A percentile compares a stretch with the other conserved stretches of the same genome.
Evolutionary conservation across 139 green algal genomes (phyloP).

Genomic region (Chlorella sp.): DNA sequence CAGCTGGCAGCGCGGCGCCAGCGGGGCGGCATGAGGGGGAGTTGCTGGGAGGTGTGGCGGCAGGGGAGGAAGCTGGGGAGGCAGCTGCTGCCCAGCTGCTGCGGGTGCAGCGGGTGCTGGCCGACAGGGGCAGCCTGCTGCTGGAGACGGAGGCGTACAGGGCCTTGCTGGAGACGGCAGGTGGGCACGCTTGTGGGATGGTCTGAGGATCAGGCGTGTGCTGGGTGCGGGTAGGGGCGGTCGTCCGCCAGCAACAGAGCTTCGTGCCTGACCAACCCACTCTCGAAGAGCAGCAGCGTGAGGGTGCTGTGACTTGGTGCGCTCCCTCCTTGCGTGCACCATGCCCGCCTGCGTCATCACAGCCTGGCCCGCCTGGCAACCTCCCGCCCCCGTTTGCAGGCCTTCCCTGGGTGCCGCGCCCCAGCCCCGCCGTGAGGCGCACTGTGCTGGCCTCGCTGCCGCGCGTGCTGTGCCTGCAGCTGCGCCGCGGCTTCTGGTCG

Average conservation of each 20-base stretch:
- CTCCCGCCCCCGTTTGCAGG: neutral
- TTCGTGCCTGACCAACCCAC: too few relatives aligned
- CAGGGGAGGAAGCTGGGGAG: neutral
- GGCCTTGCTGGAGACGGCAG: neutral
- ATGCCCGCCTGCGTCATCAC: neutral
- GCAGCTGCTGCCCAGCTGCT: neutral
- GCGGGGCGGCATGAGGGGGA: too few relatives aligned
- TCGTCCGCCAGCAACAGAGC: too few relatives aligned
- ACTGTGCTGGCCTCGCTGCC: slow-evolving; percentile 11
- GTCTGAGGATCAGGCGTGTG: too few relatives aligned
- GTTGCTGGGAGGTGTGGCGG: too few relatives aligned
- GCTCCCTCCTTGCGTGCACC: neutral
- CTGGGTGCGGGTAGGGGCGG: too few relatives aligned
- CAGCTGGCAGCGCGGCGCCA: neutral
- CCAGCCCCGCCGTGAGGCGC: neutral
- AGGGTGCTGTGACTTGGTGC: too few relatives aligned
- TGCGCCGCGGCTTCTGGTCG: slow-evolving; percentile 24
- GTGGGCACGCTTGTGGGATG: too few relatives aligned
- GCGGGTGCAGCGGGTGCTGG: neutral
- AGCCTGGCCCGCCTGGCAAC: neutral
- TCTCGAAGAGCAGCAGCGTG: too few relatives aligned
- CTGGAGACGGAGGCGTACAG: slow-evolving; percentile 2
- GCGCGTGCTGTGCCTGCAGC: slow-evolving; percentile 36
- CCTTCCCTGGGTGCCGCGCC: neutral
- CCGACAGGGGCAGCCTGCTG: neutral